Evolutionary conservation across 2,329 filamentous ascomycete species (phyloP).

Genomic region (Ceratocystis eucalypticola): DNA sequence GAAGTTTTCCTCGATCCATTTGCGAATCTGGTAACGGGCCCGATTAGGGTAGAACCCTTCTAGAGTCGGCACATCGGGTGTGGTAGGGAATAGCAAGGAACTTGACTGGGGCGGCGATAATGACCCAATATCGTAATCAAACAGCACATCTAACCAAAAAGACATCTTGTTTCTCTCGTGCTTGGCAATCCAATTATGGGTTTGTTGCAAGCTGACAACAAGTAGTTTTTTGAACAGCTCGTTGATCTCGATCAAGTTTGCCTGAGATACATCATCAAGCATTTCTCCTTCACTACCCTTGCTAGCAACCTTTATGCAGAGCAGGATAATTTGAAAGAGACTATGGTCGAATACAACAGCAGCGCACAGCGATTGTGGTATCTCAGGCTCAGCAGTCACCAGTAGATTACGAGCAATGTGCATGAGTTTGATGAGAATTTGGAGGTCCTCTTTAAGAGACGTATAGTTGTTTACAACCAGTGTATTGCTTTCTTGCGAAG

Average conservation of each 20-base stretch:
- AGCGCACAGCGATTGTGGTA: slow-evolving; percentile 52
- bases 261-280: slow-evolving; percentile 42
- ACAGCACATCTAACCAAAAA: slow-evolving; percentile 53
- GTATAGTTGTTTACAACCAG: slow-evolving; percentile 50
- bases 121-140: slow-evolving; percentile 40
- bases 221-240: slow-evolving; percentile 55
- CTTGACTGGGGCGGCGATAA: slow-evolving; percentile 27
- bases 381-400: slow-evolving; percentile 49
- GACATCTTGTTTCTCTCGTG: slow-evolving; percentile 58
- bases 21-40: slow-evolving; percentile 46
- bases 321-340: slow-evolving; percentile 50
- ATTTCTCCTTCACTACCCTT: slow-evolving; percentile 54
- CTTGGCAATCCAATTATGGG: slow-evolving; percentile 56
- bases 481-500: slow-evolving; percentile 48
- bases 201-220: slow-evolving; percentile 51
- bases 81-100: slow-evolving; percentile 2
- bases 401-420: slow-evolving; percentile 52
- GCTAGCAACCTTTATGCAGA: slow-evolving; percentile 53
- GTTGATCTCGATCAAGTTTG: slow-evolving; percentile 48
- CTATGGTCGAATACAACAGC: slow-evolving; percentile 52
- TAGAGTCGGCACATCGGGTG: background rate
- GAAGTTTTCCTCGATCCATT: slow-evolving; percentile 50
- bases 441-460: slow-evolving; percentile 47
- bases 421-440: slow-evolving; percentile 52
- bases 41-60: slow-evolving; percentile 35